Evolutionary conservation across 495 filamentous ascomycete species (phyloP).

Genomic region (Cetradonia linearis): DNA sequence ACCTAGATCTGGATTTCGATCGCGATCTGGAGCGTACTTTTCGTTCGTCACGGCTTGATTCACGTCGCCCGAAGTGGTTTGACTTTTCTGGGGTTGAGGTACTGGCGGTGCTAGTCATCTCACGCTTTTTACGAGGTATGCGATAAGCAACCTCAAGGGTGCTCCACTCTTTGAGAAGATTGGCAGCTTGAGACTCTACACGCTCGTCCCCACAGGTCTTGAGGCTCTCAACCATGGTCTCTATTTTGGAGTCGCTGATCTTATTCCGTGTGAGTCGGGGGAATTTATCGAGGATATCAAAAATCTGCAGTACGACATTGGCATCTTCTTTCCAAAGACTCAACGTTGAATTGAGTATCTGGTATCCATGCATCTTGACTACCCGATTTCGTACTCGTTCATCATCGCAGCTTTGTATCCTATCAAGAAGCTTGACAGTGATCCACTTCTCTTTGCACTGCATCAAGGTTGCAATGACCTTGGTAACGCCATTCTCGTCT

Average conservation of each 20-base stretch:
- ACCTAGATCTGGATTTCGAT: conserved; percentile 43
- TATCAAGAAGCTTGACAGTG: conserved; percentile 81
- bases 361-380: conserved; percentile 93
- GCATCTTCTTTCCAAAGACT: conserved; percentile 75
- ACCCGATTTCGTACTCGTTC: conserved; percentile 81
- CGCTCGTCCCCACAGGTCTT: conserved; percentile 58
- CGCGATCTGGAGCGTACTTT: conserved; percentile 34
- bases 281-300: conserved; percentile 81
- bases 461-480: conserved; percentile 97
- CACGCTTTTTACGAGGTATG: conserved; percentile 75
- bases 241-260: conserved; percentile 93
- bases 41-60: conserved; percentile 50
- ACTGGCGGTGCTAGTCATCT: conserved; percentile 39
- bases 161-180: conserved; percentile 74
- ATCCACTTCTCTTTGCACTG: conserved; percentile 99
- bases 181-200: conserved; percentile 59
- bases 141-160: conserved; percentile 87
- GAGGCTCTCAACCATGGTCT: conserved; percentile 66
- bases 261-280: conserved; percentile 93
- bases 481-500: conserved; percentile 81
- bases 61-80: conserved; percentile 62
- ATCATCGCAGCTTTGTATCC: conserved; percentile 83
- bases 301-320: conserved; percentile 78
- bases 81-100: conserved; percentile 31
- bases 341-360: conserved; percentile 79